A percentile compares a stretch with the other conserved stretches of the same genome.
These are phyloP conservation scores for Caryopteris hybrid DNA, from an alignment of 305 asterid species.

Conservation along the genomic window DNA sequence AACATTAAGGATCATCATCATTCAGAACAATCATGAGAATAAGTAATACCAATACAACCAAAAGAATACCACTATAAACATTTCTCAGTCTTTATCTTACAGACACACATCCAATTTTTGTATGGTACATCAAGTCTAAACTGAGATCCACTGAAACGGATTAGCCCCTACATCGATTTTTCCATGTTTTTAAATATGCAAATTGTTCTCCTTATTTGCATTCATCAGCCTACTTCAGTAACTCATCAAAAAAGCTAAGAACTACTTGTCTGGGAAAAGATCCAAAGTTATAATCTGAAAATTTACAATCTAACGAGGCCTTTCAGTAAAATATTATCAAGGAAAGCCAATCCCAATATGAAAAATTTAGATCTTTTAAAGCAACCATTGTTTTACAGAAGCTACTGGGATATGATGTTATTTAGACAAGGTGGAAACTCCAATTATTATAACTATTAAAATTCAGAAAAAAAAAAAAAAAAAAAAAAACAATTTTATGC, in stretches of 20 bases:
- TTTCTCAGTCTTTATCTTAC: not conserved
- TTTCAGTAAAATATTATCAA: not conserved
- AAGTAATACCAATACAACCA: no score
- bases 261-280: not conserved
- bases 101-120: not conserved
- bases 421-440: not conserved
- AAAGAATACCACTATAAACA: not conserved
- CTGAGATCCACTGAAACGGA: not conserved
- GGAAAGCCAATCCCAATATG: not conserved
- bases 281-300: not conserved
- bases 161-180: not conserved
- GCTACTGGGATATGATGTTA: no score
- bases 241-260: no score
- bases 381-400: no score
- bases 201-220: not conserved
- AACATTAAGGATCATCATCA: no score
- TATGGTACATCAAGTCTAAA: conserved; percentile 3
- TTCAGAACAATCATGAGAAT: no score
- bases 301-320: not conserved
- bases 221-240: not conserved
- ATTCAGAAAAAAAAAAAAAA: no score
- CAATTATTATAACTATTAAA: not conserved
- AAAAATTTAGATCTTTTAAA: not conserved
- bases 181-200: not conserved
- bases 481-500: not conserved